Percentiles rank a stretch among this genome's conserved stretches.
Conservation (phyloP, 495 filamentous ascomycete species). For the Cryomyces minteri region DNA sequence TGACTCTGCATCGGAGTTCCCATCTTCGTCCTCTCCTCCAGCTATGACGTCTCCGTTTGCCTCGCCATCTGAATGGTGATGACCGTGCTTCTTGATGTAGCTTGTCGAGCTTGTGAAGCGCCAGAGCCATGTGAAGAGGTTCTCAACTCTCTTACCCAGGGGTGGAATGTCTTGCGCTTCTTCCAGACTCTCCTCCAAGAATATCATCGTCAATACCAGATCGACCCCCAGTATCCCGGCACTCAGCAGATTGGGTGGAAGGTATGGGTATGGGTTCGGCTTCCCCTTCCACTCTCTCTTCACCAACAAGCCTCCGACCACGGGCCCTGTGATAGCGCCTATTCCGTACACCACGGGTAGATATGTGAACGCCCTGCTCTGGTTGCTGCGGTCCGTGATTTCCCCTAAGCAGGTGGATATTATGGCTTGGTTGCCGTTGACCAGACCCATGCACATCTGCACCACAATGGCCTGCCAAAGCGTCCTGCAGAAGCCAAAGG, state of each 20-base stretch:
- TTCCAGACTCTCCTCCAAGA: slow-evolving; percentile 79
- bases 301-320: slow-evolving; percentile 72
- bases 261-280: slow-evolving; percentile 55
- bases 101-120: slow-evolving; percentile 46
- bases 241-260: slow-evolving; percentile 64
- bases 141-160: slow-evolving; percentile 35
- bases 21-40: slow-evolving; percentile 22
- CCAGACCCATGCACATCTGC: slow-evolving; percentile 75
- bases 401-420: slow-evolving; percentile 89
- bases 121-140: slow-evolving; percentile 54
- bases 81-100: slow-evolving; percentile 25
- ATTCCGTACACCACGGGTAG: slow-evolving; percentile 85
- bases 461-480: slow-evolving; percentile 69
- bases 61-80: slow-evolving; percentile 7
- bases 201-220: slow-evolving; percentile 50
- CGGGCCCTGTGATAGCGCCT: slow-evolving; percentile 80
- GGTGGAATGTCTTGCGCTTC: slow-evolving; percentile 45
- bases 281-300: slow-evolving; percentile 28
- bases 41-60: slow-evolving; percentile 14
- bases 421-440: slow-evolving; percentile 79
- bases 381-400: slow-evolving; percentile 87
- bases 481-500: slow-evolving; percentile 72
- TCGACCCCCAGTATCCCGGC: slow-evolving; percentile 54
- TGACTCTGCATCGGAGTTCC: slow-evolving; percentile 16
- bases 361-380: slow-evolving; percentile 79